Conservation (phyloP, 2,329 filamentous ascomycete species). For the Colletotrichum echinochloae region DNA sequence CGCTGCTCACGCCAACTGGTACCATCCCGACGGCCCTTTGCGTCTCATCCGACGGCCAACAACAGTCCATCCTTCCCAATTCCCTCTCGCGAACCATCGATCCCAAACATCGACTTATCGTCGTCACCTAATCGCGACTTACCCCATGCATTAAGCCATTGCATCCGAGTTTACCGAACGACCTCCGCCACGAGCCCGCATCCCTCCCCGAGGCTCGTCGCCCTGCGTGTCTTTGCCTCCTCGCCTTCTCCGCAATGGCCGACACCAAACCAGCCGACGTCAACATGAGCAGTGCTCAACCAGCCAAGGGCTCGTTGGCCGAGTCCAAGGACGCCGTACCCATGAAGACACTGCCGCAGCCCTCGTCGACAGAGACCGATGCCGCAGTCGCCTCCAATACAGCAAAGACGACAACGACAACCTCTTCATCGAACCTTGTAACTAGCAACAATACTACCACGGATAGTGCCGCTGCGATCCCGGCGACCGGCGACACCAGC, state of each 20-base stretch:
- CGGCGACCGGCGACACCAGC: slow-evolving; percentile 31
- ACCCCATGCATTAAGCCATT: slow-evolving; percentile 35
- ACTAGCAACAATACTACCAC: background rate
- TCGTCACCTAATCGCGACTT: slow-evolving; percentile 10
- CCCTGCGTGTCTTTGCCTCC: slow-evolving; percentile 45
- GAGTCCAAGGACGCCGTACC: slow-evolving; percentile 54
- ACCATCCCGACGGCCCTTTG: slow-evolving; percentile 29
- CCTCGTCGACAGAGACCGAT: slow-evolving; percentile 30
- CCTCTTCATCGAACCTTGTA: slow-evolving; percentile 19
- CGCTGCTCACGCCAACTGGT: slow-evolving; percentile 34
- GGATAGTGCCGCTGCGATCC: background rate
- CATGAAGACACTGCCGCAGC: slow-evolving; percentile 51
- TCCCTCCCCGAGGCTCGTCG: slow-evolving; percentile 39
- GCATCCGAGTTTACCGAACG: slow-evolving; percentile 15
- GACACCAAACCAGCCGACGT: slow-evolving; percentile 46
- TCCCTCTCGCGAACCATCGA: slow-evolving; percentile 7
- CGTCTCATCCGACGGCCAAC: slow-evolving; percentile 31
- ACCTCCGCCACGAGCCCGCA: slow-evolving; percentile 43
- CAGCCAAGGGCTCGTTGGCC: slow-evolving; percentile 44
- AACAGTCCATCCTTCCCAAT: slow-evolving; percentile 14
- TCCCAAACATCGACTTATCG: background rate
- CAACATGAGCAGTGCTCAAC: slow-evolving; percentile 49
- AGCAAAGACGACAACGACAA: slow-evolving; percentile 14
- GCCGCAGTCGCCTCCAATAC: slow-evolving; percentile 26
- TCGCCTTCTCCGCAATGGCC: slow-evolving; percentile 41